A percentile compares a stretch with the other conserved stretches of the same genome.
phyloP scores from a whole-genome alignment of 148 eudicot species.

The Dysphania ambrosioides region DNA sequence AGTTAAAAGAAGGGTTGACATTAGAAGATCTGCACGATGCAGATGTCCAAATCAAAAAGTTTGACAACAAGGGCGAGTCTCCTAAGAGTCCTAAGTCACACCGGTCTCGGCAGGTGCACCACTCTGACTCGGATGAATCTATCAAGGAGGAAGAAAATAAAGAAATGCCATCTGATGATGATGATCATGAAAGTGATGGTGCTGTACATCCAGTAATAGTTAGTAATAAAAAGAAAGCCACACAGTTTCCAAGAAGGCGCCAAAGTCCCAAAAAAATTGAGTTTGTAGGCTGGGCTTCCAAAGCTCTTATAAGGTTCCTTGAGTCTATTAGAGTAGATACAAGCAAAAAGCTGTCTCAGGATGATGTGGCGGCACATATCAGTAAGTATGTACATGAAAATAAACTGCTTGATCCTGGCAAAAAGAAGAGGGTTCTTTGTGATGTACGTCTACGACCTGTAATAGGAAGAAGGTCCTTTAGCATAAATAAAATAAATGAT shows the following conservation, averaged over 20 bases:
- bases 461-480: constrained; percentile 56
- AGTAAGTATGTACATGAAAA: constrained; percentile 51
- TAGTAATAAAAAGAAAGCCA: constrained; percentile 31
- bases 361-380: constrained; percentile 54
- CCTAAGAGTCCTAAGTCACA: not conserved
- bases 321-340: constrained; percentile 67
- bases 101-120: constrained; percentile 12
- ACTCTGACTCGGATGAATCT: constrained; percentile 40
- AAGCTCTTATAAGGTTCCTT: constrained; percentile 61
- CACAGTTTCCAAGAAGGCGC: constrained; percentile 13
- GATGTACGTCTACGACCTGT: constrained; percentile 57
- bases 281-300: constrained; percentile 89
- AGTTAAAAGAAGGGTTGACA: constrained; percentile 39
- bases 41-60: constrained; percentile 37
- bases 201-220: constrained; percentile 19
- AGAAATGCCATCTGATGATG: constrained; percentile 31
- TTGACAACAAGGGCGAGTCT: constrained; percentile 13
- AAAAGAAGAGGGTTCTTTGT: constrained; percentile 68
- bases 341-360: constrained; percentile 45
- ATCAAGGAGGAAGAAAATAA: constrained; percentile 25
- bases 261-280: constrained; percentile 52
- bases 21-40: constrained; percentile 55
- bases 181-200: constrained; percentile 32
- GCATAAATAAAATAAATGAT: constrained; percentile 51
- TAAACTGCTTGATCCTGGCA: constrained; percentile 58